Conservation (phyloP, 305 asterid genomes). For the Rubia tinctorum region DNA sequence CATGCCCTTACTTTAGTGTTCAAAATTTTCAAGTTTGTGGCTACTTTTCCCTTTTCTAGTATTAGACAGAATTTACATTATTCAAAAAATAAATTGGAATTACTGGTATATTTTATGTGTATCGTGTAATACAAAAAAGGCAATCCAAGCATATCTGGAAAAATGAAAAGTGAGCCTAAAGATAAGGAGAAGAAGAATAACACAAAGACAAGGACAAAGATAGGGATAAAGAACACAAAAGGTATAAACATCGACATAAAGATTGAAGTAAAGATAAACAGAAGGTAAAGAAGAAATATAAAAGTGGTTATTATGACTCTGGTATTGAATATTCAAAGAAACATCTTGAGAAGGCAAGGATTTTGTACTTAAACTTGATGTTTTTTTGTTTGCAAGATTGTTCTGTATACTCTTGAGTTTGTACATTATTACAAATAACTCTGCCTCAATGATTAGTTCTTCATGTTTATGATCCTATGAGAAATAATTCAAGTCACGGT, state of each 20-base stretch:
- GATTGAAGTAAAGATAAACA: no score
- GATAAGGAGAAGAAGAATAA: constrained; percentile 91
- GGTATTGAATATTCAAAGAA: constrained; percentile 78
- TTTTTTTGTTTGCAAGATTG: background rate
- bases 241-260: no score
- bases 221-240: constrained; percentile 86
- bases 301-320: no score
- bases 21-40: background rate
- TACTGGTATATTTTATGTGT: no score
- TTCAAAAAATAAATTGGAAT: no score
- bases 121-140: constrained; percentile 93
- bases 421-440: background rate
- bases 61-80: background rate
- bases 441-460: background rate
- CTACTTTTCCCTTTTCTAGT: background rate
- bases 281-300: no score
- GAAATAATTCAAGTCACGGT: no score
- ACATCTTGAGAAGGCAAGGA: constrained; percentile 71
- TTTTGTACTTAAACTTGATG: background rate
- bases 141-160: constrained; percentile 70
- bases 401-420: background rate
- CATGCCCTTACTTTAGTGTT: background rate
- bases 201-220: constrained; percentile 66
- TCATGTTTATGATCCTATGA: background rate
- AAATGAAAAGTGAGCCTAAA: constrained; percentile 68